Evolutionary conservation across 768 basidiomycete species (phyloP).

Genomic region (Gloeopeniophorella convolvens): DNA sequence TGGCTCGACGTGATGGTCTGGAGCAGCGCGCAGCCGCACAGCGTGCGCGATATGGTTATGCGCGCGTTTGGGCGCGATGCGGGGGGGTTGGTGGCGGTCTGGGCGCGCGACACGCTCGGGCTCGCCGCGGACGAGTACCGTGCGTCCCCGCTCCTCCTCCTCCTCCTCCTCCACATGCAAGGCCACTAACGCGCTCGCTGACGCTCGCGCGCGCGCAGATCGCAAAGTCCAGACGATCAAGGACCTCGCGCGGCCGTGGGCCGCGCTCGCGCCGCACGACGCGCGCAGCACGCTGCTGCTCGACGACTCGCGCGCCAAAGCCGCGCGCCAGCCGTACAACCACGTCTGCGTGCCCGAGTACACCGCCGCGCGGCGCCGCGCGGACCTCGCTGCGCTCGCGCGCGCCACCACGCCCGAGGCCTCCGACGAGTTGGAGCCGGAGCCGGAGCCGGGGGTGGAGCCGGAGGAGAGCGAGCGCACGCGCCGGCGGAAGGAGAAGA

Average conservation of each 20-base stretch:
- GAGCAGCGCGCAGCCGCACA: constrained; percentile 81
- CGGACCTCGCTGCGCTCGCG: constrained; percentile 30
- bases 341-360: constrained; percentile 77
- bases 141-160: constrained; percentile 36
- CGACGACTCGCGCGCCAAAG: constrained; percentile 48
- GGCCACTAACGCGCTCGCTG: neutral
- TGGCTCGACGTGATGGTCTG: constrained; percentile 88
- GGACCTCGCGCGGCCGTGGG: constrained; percentile 67
- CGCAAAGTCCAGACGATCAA: constrained; percentile 57
- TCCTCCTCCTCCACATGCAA: neutral
- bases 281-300: constrained; percentile 35
- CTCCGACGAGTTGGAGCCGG: constrained; percentile 16
- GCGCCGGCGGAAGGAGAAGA: constrained; percentile 23
- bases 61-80: constrained; percentile 44
- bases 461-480: constrained; percentile 23
- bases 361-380: constrained; percentile 35
- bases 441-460: neutral
- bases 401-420: constrained; percentile 7
- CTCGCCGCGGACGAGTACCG: constrained; percentile 55
- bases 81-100: constrained; percentile 50
- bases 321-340: constrained; percentile 71
- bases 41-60: constrained; percentile 68
- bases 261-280: constrained; percentile 26
- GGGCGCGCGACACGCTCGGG: constrained; percentile 77
- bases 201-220: constrained; percentile 11